phyloP scores from a whole-genome alignment of 2,329 filamentous ascomycete species.

The Pseudogymnoascus sp. region DNA sequence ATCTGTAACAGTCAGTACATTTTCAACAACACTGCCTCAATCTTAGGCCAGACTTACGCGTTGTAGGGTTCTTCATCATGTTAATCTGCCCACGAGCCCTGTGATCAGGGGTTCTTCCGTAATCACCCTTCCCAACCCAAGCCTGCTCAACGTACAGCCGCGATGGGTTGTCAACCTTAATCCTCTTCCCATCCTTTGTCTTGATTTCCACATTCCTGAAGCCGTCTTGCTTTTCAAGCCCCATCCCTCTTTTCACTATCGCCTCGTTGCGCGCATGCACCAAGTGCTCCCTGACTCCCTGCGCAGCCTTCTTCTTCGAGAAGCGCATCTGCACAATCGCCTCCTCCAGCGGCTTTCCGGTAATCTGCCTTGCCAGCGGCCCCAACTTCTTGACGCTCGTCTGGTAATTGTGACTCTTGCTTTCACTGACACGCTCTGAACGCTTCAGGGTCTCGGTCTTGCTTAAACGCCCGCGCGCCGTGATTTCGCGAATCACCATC shows the following conservation, averaged over 20 bases:
- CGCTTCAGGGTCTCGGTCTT: slow-evolving; percentile 61
- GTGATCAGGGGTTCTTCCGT: slow-evolving; percentile 52
- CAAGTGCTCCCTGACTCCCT: slow-evolving; percentile 71
- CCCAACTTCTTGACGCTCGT: slow-evolving; percentile 90
- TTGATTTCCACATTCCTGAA: slow-evolving; percentile 46
- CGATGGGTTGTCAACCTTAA: slow-evolving; percentile 66
- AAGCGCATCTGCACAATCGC: slow-evolving; percentile 93
- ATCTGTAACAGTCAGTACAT: slow-evolving; percentile 39
- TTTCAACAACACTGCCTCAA: neutral
- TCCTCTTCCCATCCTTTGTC: slow-evolving; percentile 66
- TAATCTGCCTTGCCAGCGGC: slow-evolving; percentile 78
- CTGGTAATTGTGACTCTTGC: slow-evolving; percentile 65
- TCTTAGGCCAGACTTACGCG: slow-evolving; percentile 50
- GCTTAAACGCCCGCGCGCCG: slow-evolving; percentile 58
- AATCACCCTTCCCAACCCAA: slow-evolving; percentile 77
- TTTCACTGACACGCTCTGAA: slow-evolving; percentile 47
- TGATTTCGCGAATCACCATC: slow-evolving; percentile 72
- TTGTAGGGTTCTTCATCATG: slow-evolving; percentile 61
- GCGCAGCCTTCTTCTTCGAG: slow-evolving; percentile 85
- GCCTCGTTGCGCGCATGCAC: slow-evolving; percentile 76
- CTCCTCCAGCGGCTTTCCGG: slow-evolving; percentile 88
- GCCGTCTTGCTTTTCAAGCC: slow-evolving; percentile 40
- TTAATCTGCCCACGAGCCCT: slow-evolving; percentile 69
- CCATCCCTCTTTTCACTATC: slow-evolving; percentile 77
- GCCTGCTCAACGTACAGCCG: slow-evolving; percentile 85